A percentile compares a stretch with the other conserved stretches of the same genome.
phyloP scores from a whole-genome alignment of 2,329 filamentous ascomycete species.

The Ophiocordyceps camponoti-leonardi region DNA sequence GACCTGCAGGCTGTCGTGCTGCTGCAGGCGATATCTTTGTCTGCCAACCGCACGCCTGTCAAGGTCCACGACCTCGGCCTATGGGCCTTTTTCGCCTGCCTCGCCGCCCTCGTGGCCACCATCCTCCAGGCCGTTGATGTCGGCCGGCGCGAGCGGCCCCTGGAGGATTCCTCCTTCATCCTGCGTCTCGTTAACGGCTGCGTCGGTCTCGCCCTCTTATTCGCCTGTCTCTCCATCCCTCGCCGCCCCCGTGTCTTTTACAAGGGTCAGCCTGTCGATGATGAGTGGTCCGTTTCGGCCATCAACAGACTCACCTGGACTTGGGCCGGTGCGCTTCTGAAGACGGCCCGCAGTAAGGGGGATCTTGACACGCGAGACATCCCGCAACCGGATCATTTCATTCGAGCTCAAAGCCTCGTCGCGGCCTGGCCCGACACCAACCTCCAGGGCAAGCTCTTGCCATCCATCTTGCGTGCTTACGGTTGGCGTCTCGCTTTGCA shows the following conservation, averaged over 20 bases:
- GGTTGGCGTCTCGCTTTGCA: constrained; percentile 38
- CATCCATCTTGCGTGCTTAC: constrained; percentile 41
- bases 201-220: constrained; percentile 23
- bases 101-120: constrained; percentile 24
- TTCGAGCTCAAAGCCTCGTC: constrained; percentile 31
- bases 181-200: constrained; percentile 28
- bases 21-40: constrained; percentile 32
- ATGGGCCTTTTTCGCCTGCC: constrained; percentile 29
- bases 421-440: constrained; percentile 29
- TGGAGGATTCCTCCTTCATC: constrained; percentile 23
- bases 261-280: constrained; percentile 42
- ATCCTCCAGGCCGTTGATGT: constrained; percentile 26
- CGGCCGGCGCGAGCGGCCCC: constrained; percentile 11
- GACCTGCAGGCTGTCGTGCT: constrained; percentile 27
- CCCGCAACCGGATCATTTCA: constrained; percentile 38
- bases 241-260: constrained; percentile 51
- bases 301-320: constrained; percentile 46
- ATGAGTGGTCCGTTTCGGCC: constrained; percentile 41
- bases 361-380: constrained; percentile 46
- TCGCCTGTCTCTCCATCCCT: constrained; percentile 38
- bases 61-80: constrained; percentile 35
- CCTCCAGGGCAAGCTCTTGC: constrained; percentile 38
- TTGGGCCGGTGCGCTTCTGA: constrained; percentile 42
- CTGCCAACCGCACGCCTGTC: constrained; percentile 30
- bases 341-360: constrained; percentile 35